Evolutionary conservation across 2,329 filamentous ascomycete species (phyloP).

Genomic region (Fusarium albidum): DNA sequence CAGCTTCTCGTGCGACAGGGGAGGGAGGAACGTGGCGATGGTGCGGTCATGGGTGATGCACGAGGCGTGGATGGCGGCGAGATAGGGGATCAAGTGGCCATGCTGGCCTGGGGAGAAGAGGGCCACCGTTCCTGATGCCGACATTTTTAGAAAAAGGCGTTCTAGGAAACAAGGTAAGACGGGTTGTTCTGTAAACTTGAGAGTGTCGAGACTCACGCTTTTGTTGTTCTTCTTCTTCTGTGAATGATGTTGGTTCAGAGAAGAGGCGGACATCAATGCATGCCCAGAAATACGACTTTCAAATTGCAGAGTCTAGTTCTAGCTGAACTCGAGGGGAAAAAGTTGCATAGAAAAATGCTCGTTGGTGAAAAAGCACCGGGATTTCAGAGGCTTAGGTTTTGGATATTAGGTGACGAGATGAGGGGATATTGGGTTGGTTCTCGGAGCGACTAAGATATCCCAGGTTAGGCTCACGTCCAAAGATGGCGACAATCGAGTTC

Average conservation of each 20-base stretch:
- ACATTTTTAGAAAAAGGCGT: slow-evolving; percentile 36
- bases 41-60: slow-evolving; percentile 67
- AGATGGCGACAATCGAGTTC: slow-evolving; percentile 5
- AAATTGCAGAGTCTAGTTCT: slow-evolving; percentile 5
- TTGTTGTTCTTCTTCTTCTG: background rate
- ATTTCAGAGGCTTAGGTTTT: slow-evolving; percentile 23
- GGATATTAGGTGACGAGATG: slow-evolving; percentile 8
- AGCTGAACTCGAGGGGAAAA: background rate
- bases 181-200: slow-evolving; percentile 1
- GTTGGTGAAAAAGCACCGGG: slow-evolving; percentile 11
- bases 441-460: slow-evolving; percentile 20
- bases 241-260: slow-evolving; percentile 1
- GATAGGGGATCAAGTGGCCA: slow-evolving; percentile 60
- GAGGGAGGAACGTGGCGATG: slow-evolving; percentile 67
- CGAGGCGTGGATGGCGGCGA: slow-evolving; percentile 65
- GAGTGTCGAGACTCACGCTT: background rate
- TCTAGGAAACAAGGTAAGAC: background rate
- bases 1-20: slow-evolving; percentile 63
- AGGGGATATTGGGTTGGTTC: slow-evolving; percentile 23
- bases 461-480: slow-evolving; percentile 30
- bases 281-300: background rate
- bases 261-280: slow-evolving; percentile 9
- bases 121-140: slow-evolving; percentile 47
- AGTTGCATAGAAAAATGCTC: slow-evolving; percentile 1
- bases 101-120: slow-evolving; percentile 57